Base-by-base conservation (phyloP, 345 rosid genomes). In the Eucalyptus curtisii region DNA sequence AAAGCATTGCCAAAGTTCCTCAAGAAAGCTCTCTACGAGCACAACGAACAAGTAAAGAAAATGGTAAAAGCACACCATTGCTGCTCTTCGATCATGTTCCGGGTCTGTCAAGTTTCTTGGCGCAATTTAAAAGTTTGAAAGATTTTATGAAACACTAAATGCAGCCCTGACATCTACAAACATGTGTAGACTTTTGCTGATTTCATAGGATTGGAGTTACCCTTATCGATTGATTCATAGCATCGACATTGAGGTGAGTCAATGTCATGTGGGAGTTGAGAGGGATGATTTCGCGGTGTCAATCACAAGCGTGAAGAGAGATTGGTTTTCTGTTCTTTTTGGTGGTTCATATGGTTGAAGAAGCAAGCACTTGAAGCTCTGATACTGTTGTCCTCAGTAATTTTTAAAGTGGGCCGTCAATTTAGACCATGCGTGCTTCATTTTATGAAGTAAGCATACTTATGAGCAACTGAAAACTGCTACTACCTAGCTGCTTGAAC, bases 261-360 rank as follows among this genome's bases (percentile, higher is more conserved):
- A 4, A 89, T 95, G 95, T 97, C 98, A 19, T 96, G 86, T 88
- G 96, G 97, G 86, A 94, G 95, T 87, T 52, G 88, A 30, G 95
- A 92, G 22, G 52, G 98, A 95, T 6, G 99, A 96, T 96, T 96
- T 95, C 61, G 94, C 95, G 4, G 92, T 97, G 61, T 89, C 94
- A 66, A 88, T 95, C 40, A 95, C 95, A 30, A 92, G 96, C 88
- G 91, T 96, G 92, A 95, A 97, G 88, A 90, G 94, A 89, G 96
- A 96, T 89, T 91, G 96, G 79, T 95, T 98, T 14, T 97, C 97
- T 80, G 95, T 97, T 81, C 91, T 97, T 90, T 97, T 97, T 90
- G 97, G 97, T 5, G 99, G 97, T 89, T 97, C 99, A 33, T 96
- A 97, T 86, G 98, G 96, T 89, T 98, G 99, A 95, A 97, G 98